Evolutionary conservation across 1,139 yeast genomes (phyloP).

Genomic region (Pichia sp.): DNA sequence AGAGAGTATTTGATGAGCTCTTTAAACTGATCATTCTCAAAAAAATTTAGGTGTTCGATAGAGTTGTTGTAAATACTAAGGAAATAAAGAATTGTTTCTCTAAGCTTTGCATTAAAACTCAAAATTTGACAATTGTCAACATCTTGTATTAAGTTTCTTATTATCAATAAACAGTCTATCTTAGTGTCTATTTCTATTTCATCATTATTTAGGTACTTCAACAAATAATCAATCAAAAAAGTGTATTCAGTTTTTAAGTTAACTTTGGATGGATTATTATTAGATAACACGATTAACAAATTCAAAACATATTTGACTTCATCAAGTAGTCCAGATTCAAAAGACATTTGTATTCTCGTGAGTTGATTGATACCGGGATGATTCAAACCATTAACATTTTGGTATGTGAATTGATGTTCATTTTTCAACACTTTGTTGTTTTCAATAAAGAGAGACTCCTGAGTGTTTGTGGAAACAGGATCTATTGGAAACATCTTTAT

Average conservation of each 20-base stretch:
- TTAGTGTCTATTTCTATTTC: slow-evolving; percentile 34
- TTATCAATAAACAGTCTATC: slow-evolving; percentile 58
- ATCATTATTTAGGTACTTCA: slow-evolving; percentile 37
- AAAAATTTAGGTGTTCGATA: slow-evolving; percentile 10
- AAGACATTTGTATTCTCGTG: slow-evolving; percentile 56
- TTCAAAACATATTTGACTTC: slow-evolving; percentile 65
- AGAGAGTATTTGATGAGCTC: slow-evolving; percentile 66
- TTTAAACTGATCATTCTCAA: slow-evolving; percentile 31
- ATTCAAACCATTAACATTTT: slow-evolving; percentile 38
- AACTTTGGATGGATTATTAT: slow-evolving; percentile 38
- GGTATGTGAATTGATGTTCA: slow-evolving; percentile 27
- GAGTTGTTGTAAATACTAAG: slow-evolving; percentile 24
- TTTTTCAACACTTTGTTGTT: slow-evolving; percentile 25
- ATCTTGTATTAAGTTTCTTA: slow-evolving; percentile 80
- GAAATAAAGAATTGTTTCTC: slow-evolving; percentile 44
- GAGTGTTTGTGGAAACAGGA: slow-evolving; percentile 24
- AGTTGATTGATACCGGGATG: slow-evolving; percentile 51
- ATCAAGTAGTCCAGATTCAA: slow-evolving; percentile 48
- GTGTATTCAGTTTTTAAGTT: slow-evolving; percentile 38
- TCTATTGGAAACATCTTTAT: slow-evolving; percentile 22
- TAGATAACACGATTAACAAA: slow-evolving; percentile 51
- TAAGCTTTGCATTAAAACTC: slow-evolving; percentile 47
- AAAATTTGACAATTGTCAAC: slow-evolving; percentile 74
- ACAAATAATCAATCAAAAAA: slow-evolving; percentile 44
- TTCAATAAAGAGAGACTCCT: slow-evolving; percentile 27